Evolutionary conservation across 2,329 filamentous ascomycete species (phyloP), one percentile per base, ranked within the genome.

Genomic region (Colletotrichum sojae): DNA sequence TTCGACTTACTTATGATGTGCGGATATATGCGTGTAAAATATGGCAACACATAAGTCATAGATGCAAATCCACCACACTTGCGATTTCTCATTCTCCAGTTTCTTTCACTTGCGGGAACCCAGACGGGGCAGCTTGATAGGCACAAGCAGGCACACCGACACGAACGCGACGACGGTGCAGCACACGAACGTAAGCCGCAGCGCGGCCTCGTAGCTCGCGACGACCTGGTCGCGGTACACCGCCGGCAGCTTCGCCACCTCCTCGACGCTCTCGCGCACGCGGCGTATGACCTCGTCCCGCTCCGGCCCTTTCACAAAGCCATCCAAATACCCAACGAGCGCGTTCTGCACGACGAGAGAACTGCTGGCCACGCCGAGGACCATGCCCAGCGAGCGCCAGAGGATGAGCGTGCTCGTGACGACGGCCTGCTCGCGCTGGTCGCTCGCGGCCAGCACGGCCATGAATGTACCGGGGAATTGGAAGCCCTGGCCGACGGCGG

Each of bases 281-380:
- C 76, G 77, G 52, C 78, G 79, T 48, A 90, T 85, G n/a, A 90
- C 80, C 54, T 84, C 80, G 0, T 83, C 82, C 74, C 90, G 92
- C 25, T 89, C 82, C 0, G 83, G 81, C 0, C 89, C 91, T 0
- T 83, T 84, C 9, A 95, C 90, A 40, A 86, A 84, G 12, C 76
- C 71, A 5, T 87, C 79, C 5, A 95, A 83, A 72, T 90, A 91
- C 18, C 83, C 80, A 9, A 87, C 79, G 59, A 95, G 81, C 1
- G 88, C 85, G 74, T 94, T 94, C 80, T 95, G 92, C 70, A 95
- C 82, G 8, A 94, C 88, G 66, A 94, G 84, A 76, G 90, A 92
- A 72, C 89, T 92, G 60, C 86, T 82, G 1, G 92, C 89, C 52
- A 95, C 88, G n/a, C 92, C 93, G 75, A 94, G 84, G 1, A 95